A percentile compares a stretch with the other conserved stretches of the same genome.
These are phyloP conservation scores for Eucalyptus leucophloia DNA, from an alignment of 345 rosid species.

Conservation along the genomic window DNA sequence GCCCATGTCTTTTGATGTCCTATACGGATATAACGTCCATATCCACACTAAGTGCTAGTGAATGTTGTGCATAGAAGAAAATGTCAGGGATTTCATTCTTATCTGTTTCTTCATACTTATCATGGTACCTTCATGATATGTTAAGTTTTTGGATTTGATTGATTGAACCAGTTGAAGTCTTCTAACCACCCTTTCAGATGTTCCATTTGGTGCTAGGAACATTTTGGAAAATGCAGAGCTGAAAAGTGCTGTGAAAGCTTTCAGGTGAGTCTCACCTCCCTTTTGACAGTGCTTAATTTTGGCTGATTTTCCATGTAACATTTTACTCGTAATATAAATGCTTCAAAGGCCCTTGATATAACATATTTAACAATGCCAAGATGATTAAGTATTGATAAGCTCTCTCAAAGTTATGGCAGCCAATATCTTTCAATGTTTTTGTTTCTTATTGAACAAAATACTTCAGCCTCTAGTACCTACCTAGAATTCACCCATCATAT, in stretches of 20 bases:
- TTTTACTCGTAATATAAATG: background rate
- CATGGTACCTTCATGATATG: background rate
- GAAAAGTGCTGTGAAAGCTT: slow-evolving; percentile 73
- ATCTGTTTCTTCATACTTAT: background rate
- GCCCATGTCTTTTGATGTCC: background rate
- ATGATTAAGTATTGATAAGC: background rate
- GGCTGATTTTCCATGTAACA: background rate
- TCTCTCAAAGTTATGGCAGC: background rate
- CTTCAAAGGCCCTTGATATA: background rate
- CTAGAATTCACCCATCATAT: background rate
- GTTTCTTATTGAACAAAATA: background rate
- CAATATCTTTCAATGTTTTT: background rate
- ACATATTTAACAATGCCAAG: background rate
- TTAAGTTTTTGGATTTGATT: background rate
- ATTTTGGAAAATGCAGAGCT: slow-evolving; percentile 77
- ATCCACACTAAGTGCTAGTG: background rate
- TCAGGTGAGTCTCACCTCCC: slow-evolving; percentile 32
- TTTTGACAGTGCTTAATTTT: background rate
- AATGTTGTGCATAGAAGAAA: background rate
- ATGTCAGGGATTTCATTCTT: background rate
- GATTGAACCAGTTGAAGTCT: background rate
- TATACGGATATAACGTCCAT: background rate
- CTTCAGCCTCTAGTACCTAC: background rate
- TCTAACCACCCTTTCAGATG: slow-evolving; percentile 30
- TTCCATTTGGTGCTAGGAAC: slow-evolving; percentile 75